These are phyloP conservation scores for Knufia fluminis DNA, from an alignment of 2,329 filamentous ascomycete species.

Conservation along the genomic window DNA sequence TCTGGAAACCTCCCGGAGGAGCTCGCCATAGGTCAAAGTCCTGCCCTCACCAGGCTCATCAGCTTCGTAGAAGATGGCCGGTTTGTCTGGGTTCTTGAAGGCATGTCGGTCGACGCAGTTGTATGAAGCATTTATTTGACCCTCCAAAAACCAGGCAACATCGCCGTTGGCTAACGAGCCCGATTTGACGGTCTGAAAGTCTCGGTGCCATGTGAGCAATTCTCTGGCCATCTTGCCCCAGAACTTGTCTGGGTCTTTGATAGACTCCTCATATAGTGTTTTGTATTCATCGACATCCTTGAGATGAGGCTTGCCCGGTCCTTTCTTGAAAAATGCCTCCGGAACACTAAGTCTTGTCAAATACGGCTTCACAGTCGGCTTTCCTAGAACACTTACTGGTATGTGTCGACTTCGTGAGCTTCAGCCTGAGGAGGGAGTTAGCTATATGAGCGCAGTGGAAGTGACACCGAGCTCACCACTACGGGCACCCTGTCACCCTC, in stretches of 20 bases:
- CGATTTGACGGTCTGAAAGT: conserved; percentile 80
- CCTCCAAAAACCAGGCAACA: conserved; percentile 89
- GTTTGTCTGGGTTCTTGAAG: conserved; percentile 83
- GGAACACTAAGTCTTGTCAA: conserved; percentile 36
- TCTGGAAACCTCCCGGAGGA: conserved; percentile 82
- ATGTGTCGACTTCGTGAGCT: conserved; percentile 40
- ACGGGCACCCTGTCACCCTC: conserved; percentile 26
- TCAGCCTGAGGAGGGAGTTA: conserved; percentile 25
- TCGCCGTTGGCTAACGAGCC: conserved; percentile 73
- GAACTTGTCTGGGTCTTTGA: conserved; percentile 79
- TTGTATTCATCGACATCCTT: conserved; percentile 54
- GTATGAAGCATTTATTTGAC: conserved; percentile 87
- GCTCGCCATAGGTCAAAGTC: conserved; percentile 84
- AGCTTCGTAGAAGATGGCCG: conserved; percentile 97
- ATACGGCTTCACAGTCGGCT: neutral
- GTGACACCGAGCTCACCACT: conserved; percentile 29
- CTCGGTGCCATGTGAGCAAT: conserved; percentile 77
- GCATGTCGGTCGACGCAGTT: conserved; percentile 97
- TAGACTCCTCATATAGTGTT: conserved; percentile 68
- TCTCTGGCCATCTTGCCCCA: conserved; percentile 82
- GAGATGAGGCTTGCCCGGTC: conserved; percentile 52
- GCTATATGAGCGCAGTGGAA: neutral
- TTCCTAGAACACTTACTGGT: conserved; percentile 29
- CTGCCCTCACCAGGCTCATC: conserved; percentile 83
- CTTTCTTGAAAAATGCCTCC: conserved; percentile 48